These are phyloP conservation scores for Naganishia vaughanmartiniae DNA, from an alignment of 768 basidiomycete species.

Conservation along the genomic window DNA sequence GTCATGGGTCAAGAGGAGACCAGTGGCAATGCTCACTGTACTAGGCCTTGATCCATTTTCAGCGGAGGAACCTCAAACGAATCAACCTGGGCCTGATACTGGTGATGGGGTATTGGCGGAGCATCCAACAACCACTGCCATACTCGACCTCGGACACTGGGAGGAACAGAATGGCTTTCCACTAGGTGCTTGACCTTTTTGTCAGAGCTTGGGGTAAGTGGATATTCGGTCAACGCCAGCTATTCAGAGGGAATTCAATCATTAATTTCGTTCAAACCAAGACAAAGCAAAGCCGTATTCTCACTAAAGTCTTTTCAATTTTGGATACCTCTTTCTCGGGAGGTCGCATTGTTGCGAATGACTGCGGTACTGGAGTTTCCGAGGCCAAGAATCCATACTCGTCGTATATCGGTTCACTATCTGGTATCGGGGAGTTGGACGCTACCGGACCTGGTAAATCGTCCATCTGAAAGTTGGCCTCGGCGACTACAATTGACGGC, in stretches of 20 bases:
- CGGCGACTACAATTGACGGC: not conserved
- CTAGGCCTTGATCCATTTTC: constrained; percentile 6
- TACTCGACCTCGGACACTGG: constrained; percentile 43
- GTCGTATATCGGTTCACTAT: constrained; percentile 34
- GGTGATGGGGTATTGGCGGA: constrained; percentile 8
- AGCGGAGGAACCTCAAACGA: constrained; percentile 7
- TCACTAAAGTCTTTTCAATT: constrained; percentile 24
- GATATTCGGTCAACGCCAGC: constrained; percentile 41
- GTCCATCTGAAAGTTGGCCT: not conserved
- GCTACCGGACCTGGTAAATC: not conserved
- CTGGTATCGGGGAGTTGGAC: not conserved
- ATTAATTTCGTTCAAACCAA: not conserved
- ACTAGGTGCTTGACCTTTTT: constrained; percentile 48
- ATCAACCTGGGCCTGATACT: constrained; percentile 1
- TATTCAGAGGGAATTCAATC: constrained; percentile 15
- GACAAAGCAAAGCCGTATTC: not conserved
- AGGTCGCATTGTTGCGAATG: constrained; percentile 35
- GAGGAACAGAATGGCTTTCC: constrained; percentile 41
- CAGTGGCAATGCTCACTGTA: constrained; percentile 3
- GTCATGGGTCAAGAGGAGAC: not conserved
- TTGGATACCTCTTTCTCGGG: constrained; percentile 26
- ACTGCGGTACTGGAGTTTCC: constrained; percentile 42
- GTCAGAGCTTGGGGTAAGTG: constrained; percentile 28
- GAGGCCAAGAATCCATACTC: constrained; percentile 49
- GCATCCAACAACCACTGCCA: constrained; percentile 45